Evolutionary conservation across 768 basidiomycete genomes (phyloP), one percentile per base, ranked within the genome.

Genomic region (Tephrocybe sp.): DNA sequence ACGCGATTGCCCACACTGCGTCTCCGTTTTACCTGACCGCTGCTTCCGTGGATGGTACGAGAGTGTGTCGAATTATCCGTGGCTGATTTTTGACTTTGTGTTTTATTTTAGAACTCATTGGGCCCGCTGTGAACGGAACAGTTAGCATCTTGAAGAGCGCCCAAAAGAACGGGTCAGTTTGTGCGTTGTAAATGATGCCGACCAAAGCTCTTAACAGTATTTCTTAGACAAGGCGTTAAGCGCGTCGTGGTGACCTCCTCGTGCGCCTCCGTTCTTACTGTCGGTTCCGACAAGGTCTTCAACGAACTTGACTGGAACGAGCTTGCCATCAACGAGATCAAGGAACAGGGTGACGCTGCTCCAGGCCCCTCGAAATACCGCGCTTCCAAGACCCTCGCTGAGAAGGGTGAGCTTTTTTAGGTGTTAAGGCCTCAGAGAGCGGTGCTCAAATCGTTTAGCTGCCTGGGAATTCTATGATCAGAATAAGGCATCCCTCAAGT

Each of bases 71-170:
- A 34, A 4, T 20, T 12, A 9, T 8, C 30, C 14, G 10, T 20
- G 21, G 18, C 21, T 7, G 9, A 17, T 20, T 12, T 15, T 17
- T 4, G 17, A n/a, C n/a, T n/a, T n/a, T n/a, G n/a, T n/a, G n/a
- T n/a, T n/a, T n/a, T n/a, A n/a, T n/a, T 12, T 25, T 40, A 85
- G 84, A 88, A 54, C 58, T 89, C 33, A 83, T 89, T 55, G 65
- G 64, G 15, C 90, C 91, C 4, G 90, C 90, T 23, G 78, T 92
- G 3, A 69, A 81, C 2, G 90, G 90, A 2, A 92, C 90, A 0
- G 58, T 79, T 1, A 74, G 81, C 5, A 71, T 92, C 12, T 69
- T 93, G 21, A 68, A 79, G 53, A 81, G 81, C 37, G 76, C 81
- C 7, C 62, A 78, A 47, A 84, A 81, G 62, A 61, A 80, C 55